A percentile compares a stretch with the other conserved stretches of the same genome.
These are phyloP conservation scores for Phytopythium vexans DNA, from an alignment of 352 stramenopile genomes.

Conservation along the genomic window DNA sequence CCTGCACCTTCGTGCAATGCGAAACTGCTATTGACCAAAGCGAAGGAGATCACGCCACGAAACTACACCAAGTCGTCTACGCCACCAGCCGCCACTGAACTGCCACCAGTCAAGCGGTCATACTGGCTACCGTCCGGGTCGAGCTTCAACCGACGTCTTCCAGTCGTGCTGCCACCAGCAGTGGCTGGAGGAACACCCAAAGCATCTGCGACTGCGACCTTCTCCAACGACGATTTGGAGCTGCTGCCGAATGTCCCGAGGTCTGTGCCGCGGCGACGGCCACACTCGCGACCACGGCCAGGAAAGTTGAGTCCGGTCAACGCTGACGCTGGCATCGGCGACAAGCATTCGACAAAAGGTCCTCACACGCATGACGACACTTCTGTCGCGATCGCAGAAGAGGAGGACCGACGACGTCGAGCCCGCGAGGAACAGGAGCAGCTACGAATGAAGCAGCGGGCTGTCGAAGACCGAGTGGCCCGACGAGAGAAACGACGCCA, in stretches of 20 bases:
- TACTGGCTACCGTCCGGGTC: constrained; percentile 64
- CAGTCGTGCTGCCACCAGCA: constrained; percentile 22
- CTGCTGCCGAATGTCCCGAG: constrained; percentile 2
- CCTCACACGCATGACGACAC: neutral
- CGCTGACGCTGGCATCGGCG: neutral
- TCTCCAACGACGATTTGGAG: constrained; percentile 1
- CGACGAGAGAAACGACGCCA: constrained; percentile 30
- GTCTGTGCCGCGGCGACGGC: neutral
- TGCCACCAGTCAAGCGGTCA: constrained; percentile 46
- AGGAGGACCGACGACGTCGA: neutral
- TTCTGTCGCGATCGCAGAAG: neutral
- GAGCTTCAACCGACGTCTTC: constrained; percentile 39
- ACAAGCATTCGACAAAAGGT: neutral
- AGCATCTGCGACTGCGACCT: constrained; percentile 1
- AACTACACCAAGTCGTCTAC: neutral
- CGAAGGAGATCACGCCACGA: neutral
- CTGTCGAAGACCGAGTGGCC: neutral
- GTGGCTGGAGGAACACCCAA: neutral
- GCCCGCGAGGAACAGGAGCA: neutral
- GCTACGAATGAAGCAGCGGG: neutral
- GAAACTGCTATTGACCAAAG: neutral
- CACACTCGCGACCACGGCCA: constrained; percentile 2
- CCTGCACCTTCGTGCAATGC: neutral
- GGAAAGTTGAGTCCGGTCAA: constrained; percentile 3
- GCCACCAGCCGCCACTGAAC: constrained; percentile 1